Base-by-base conservation (phyloP, 305 asterid species). In the Petunia hybrid region DNA sequence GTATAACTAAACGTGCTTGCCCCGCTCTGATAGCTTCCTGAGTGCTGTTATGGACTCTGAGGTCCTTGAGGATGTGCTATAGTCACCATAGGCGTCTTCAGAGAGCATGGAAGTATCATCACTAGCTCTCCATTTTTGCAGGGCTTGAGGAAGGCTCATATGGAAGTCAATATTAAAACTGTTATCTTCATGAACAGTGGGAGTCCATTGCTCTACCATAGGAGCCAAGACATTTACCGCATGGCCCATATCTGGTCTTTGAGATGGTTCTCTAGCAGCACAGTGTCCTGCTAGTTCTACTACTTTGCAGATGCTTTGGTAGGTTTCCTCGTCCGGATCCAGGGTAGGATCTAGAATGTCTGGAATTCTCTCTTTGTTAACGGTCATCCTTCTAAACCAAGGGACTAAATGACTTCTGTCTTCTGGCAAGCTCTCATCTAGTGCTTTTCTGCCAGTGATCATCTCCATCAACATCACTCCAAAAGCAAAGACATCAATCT, bases 401-500 rank as follows among this genome's bases (percentile, higher is more conserved):
- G 93, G 65, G 31, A 92, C 97, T 60, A 95, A 87, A 81, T 95
- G 92, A 78, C 85, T 61, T 62, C 63, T 60, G 4, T 92, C 97
- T 6, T 90, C 99, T 1, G 97, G 97, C 42, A 85, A 83, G 36
- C 89, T 84, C 57, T 89, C 92, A n/a, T 92, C 98, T 42, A 95
- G 73, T 38, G 98, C 93, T 82, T 87, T 92, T 80, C 92, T 80
- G 12, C 98, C 94, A 0, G 97, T 91, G 64, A 94, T 84, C 9
- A 94, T 80, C 85, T 93, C 99, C 99, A 94, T 94, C 83, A 95
- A 82, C 76, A 95, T 78, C 77, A 94, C 99, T 2, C 99, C 98
- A n/a, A 86, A 95, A 77, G 99, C 95, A 42, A 79, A 95, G 16
- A 95, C 97, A 53, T 95, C 99, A 2, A 91, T 94, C 83, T 92